Conservation (phyloP, 2,329 filamentous ascomycete species). For the Alternaria infectoria region DNA sequence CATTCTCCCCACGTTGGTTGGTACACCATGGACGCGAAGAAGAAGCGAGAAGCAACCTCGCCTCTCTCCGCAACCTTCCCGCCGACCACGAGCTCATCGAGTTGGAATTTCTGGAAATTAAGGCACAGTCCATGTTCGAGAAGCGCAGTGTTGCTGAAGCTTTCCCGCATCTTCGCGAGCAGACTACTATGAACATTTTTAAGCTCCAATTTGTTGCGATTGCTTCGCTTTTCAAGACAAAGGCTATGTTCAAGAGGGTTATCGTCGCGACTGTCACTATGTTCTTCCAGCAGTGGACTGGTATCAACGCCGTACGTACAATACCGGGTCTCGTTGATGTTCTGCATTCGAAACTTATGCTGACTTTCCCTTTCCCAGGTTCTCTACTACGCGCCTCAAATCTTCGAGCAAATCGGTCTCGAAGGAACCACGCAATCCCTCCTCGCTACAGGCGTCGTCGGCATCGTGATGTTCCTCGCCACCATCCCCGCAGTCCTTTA, state of each 20-base stretch:
- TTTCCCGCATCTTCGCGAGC: constrained; percentile 69
- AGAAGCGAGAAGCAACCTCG: constrained; percentile 69
- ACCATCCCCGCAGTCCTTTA: constrained; percentile 68
- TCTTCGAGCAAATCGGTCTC: constrained; percentile 58
- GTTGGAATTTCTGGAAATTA: constrained; percentile 83
- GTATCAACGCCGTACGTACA: constrained; percentile 52
- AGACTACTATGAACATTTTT: constrained; percentile 64
- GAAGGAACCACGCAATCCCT: constrained; percentile 59
- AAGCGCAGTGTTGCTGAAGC: constrained; percentile 69
- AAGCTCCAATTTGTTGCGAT: constrained; percentile 70
- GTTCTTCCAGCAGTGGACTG: constrained; percentile 61
- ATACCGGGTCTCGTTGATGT: not conserved
- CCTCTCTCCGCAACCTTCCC: constrained; percentile 67
- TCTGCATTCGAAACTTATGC: not conserved
- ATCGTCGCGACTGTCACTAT: constrained; percentile 63
- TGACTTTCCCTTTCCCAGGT: constrained; percentile 38
- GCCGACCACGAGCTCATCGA: constrained; percentile 71
- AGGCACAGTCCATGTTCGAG: constrained; percentile 78
- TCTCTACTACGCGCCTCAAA: constrained; percentile 57
- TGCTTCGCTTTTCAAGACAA: constrained; percentile 67
- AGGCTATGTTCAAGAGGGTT: constrained; percentile 71
- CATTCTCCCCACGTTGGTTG: constrained; percentile 78
- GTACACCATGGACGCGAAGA: constrained; percentile 72
- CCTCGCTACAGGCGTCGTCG: constrained; percentile 73
- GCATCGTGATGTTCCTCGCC: constrained; percentile 71